Evolutionary conservation across 345 rosid species (phyloP), one percentile per base, ranked within the genome.

Genomic region (Citrus maxima): DNA sequence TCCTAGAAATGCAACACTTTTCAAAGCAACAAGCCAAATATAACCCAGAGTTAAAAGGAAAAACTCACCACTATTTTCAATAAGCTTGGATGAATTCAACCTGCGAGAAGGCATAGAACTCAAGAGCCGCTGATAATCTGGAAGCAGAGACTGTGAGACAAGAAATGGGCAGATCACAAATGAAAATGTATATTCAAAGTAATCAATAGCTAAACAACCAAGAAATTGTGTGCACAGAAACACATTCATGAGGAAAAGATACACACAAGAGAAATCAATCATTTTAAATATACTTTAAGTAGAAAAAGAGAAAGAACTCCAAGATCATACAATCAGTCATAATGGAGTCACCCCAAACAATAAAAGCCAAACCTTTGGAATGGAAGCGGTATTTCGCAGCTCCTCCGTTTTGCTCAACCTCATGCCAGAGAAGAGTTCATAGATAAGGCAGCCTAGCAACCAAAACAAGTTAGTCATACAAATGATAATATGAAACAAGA

Each of bases 61-160:
- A 49, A 72, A 71, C 91, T 85, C 77, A 96, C 99, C 98, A 76
- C 99, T 89, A 79, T 96, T 93, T 84, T 96, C 99, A 67, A 96
- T 79, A 79, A 96, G 97, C 85, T 96, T 96, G 67, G 98, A 84
- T 73, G 97, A 86, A 84, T 96, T 96, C 93, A 96, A 83, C 87
- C 99, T 96, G 86, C 99, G 99, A 79, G 97, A 88, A 78, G 99
- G 98, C 91, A 81, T 86, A 85, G 99, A 96, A 87, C 98, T 96
- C 85, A 96, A 87, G 61, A 96, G 94, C 78, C 99, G 94, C 88
- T 96, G 99, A 87, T 96, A 96, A 94, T 96, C 99, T 86, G 97
- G 97, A 91, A 96, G 99, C 89, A 96, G 90, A 83, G 98, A 91
- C 99, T 96, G 97, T 68, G 88, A 86, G 79, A 86, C 85, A 85